phyloP scores from a whole-genome alignment of 1,284 basidiomycete genomes.

The Baeospora myosura region DNA sequence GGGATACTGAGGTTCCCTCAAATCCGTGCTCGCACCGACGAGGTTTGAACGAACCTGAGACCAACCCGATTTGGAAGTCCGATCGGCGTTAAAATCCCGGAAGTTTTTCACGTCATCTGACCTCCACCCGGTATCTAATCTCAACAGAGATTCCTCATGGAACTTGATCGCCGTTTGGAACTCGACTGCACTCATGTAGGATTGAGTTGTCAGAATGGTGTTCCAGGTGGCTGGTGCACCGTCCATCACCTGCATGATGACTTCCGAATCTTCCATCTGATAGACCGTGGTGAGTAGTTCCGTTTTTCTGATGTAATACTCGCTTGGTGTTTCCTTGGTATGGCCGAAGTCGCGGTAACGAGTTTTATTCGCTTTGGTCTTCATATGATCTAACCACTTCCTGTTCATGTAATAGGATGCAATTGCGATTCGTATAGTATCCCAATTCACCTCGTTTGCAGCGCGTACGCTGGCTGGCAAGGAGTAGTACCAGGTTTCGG shows the following conservation, averaged over 20 bases:
- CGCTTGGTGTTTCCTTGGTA: conserved; percentile 19
- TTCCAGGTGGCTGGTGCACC: conserved; percentile 16
- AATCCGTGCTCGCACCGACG: background rate
- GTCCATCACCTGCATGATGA: conserved; percentile 23
- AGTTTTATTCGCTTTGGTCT: conserved; percentile 17
- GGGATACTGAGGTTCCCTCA: conserved; percentile 14
- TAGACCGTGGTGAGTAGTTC: conserved; percentile 16
- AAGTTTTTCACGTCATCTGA: background rate
- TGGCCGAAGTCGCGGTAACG: conserved; percentile 19
- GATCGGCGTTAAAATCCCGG: background rate
- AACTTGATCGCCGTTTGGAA: background rate
- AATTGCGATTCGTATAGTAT: conserved; percentile 18
- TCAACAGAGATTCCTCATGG: conserved; percentile 1
- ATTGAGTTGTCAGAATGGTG: conserved; percentile 13
- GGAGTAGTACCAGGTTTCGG: conserved; percentile 24
- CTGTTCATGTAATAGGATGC: conserved; percentile 24
- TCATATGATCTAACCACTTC: conserved; percentile 20
- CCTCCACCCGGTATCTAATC: background rate
- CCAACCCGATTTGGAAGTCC: background rate
- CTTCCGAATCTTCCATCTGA: conserved; percentile 13
- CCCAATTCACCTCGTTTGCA: conserved; percentile 19
- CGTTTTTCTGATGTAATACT: conserved; percentile 22
- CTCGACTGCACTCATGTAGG: conserved; percentile 1
- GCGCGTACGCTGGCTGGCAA: conserved; percentile 4
- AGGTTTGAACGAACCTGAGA: background rate